Evolutionary conservation across 2,329 filamentous ascomycete species (phyloP), one percentile per base, ranked within the genome.

Genomic region (Xylariomycetidae sp.): DNA sequence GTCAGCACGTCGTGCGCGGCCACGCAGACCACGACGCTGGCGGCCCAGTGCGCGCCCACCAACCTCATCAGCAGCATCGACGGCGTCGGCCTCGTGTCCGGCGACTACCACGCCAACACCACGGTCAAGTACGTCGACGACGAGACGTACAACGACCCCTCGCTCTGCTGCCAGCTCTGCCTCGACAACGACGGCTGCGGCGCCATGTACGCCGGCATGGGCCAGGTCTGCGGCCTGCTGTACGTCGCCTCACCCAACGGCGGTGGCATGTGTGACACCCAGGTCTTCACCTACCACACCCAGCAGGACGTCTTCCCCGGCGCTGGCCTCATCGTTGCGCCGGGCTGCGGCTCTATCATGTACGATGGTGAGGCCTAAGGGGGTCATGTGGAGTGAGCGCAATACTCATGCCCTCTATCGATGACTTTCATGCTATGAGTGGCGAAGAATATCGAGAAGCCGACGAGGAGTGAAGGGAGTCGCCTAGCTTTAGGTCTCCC

Each of bases 91-190:
- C 40, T 54, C 18, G 35, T 42, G 2, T 34, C 41, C 2, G 39
- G 38, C 10, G 30, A 29, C 5, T 42, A 50, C 33, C 39, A 42
- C 14, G 19, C 18, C 10, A 48, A 47, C 37, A 40, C 29, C 22
- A 33, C 46, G 15, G 40, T 44, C 2, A 35, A 46, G 5, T 46
- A 47, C 29, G 25, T 42, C 16, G 24, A 12, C 2, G 41, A 39
- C 16, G 33, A 42, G 20, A 37, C 25, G 4, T 47, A 39, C 29
- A 24, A 37, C 15, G 45, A 52, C 27, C 38, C 42, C 5, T 43
- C 41, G 22, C 18, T 31, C n/a, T 53, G 51, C 42, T 54, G 49
- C 35, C 48, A 54, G 42, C 32, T 46, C 20, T 53, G 50, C 34
- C 41, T 47, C 6, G 45, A 54, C n/a, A 52, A 51, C 32, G 35